Evolutionary conservation across 202 grass and related monocot species (phyloP), one percentile per base, ranked within the genome.

Genomic region (Schoenoplectus triqueter): DNA sequence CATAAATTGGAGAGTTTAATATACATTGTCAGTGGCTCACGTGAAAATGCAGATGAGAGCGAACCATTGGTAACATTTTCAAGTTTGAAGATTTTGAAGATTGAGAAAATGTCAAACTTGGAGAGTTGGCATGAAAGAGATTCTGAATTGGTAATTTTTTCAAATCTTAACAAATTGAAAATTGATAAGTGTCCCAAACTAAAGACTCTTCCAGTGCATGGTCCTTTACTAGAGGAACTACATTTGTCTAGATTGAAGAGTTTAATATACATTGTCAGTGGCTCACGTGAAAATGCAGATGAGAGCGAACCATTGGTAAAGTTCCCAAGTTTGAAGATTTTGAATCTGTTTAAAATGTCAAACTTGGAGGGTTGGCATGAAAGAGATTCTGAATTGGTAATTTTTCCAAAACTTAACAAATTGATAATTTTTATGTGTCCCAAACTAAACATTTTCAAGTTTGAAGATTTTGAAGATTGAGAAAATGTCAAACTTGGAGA

Each of bases 141-240:
- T 44, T 7, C 70, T 7, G 17, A 64, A 64, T 22, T 7, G 39
- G 0, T 67, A 4, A 39, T 6, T 2, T 89, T 70, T 83, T 51
- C 84, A 40, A n/a, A 18, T 0, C 84, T 89, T n/a, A 55, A 72
- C 64, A 17, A 39, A 10, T 0, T 86, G 31, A 0, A 3, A 4
- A 84, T 87, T 6, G 0, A 0, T 1, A 6, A 64, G 3, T 89
- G 84, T 6, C 84, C 69, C 1, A 89, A 84, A 72, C 11, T 89
- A 22, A 41, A 0, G 40, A 78, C 0, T 49, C 47, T 84, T 9
- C 63, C 71, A 0, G 22, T 22, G 9, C 22, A 67, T 67, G 17
- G 0, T 31, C 50, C 75, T 55, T 31, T 11, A 9, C 49, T 80
- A 3, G 40, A 80, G 55, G 13, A 48, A 2, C 75, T 80, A 57